Conservation (phyloP, 257 asterid genomes). For the Nicotiana tabacum region DNA sequence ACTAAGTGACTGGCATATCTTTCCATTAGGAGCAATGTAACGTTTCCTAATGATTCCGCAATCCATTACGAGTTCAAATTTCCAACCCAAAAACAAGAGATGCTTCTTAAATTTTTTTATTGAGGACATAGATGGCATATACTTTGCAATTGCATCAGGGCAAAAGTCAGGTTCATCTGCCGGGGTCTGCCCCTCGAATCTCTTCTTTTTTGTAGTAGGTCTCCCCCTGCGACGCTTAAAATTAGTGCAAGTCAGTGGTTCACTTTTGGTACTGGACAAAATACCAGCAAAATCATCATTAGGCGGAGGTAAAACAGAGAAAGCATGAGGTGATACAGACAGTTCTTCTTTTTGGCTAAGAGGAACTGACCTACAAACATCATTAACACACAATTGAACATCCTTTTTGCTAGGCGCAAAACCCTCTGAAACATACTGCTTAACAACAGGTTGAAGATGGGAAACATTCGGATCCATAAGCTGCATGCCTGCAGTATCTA, state of each 20-base stretch:
- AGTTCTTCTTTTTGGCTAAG: constrained; percentile 18
- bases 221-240: constrained; percentile 10
- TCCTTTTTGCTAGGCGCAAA: constrained; percentile 1
- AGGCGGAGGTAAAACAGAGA: constrained; percentile 20
- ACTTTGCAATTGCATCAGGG: constrained; percentile 40
- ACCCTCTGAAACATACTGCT: constrained; percentile 3
- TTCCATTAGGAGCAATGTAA: constrained; percentile 47
- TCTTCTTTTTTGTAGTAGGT: constrained; percentile 17
- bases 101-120: constrained; percentile 33
- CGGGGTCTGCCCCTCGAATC: constrained; percentile 30
- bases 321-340: constrained; percentile 15
- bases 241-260: constrained; percentile 13
- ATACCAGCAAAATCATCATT: constrained; percentile 21
- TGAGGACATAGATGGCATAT: background rate
- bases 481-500: constrained; percentile 17
- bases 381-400: background rate
- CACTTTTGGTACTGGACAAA: constrained; percentile 18
- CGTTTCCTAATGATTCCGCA: constrained; percentile 16
- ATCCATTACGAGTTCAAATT: constrained; percentile 24
- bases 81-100: constrained; percentile 63
- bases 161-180: constrained; percentile 32
- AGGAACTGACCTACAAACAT: constrained; percentile 12
- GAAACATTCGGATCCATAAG: constrained; percentile 14
- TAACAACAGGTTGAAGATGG: constrained; percentile 15
- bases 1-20: constrained; percentile 29